A percentile compares a stretch with the other conserved stretches of the same genome.
These are phyloP conservation scores for Pythium aphanidermatum DNA, from an alignment of 352 stramenopile species.

Conservation along the genomic window DNA sequence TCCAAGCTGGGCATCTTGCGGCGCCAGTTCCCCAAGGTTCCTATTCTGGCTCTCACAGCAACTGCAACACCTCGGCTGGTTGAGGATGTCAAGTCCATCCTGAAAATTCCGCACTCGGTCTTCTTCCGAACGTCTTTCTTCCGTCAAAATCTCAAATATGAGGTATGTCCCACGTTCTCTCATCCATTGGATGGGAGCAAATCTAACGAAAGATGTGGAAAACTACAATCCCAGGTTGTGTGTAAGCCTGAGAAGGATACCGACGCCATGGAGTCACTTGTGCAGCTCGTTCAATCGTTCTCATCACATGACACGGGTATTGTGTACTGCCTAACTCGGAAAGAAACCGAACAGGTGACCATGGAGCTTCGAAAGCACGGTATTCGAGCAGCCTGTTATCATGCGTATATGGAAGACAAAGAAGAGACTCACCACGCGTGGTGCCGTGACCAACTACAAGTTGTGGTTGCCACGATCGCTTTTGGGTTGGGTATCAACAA, in stretches of 20 bases:
- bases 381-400: slow-evolving; percentile 85
- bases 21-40: slow-evolving; percentile 84
- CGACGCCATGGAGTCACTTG: slow-evolving; percentile 50
- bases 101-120: slow-evolving; percentile 60
- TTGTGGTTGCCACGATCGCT: slow-evolving; percentile 92
- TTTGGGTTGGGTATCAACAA: slow-evolving; percentile 96
- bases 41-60: slow-evolving; percentile 88
- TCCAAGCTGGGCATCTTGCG: slow-evolving; percentile 90
- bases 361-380: slow-evolving; percentile 57
- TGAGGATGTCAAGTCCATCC: slow-evolving; percentile 65
- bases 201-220: too few relatives aligned
- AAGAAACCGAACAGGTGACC: slow-evolving; percentile 89
- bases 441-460: slow-evolving; percentile 54
- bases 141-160: slow-evolving; percentile 88
- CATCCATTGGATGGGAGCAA: too few relatives aligned
- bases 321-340: slow-evolving; percentile 89
- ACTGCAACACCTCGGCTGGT: slow-evolving; percentile 74
- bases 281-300: slow-evolving; percentile 73
- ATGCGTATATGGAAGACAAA: slow-evolving; percentile 74
- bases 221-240: too few relatives aligned
- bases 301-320: slow-evolving; percentile 67
- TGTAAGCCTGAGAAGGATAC: slow-evolving; percentile 43
- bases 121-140: slow-evolving; percentile 91
- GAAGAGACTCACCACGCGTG: slow-evolving; percentile 57
- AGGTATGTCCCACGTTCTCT: too few relatives aligned